Percentiles rank a stretch among this genome's conserved stretches.
phyloP scores from a whole-genome alignment of 306 rosid genomes.

The Carpinus viminea region DNA sequence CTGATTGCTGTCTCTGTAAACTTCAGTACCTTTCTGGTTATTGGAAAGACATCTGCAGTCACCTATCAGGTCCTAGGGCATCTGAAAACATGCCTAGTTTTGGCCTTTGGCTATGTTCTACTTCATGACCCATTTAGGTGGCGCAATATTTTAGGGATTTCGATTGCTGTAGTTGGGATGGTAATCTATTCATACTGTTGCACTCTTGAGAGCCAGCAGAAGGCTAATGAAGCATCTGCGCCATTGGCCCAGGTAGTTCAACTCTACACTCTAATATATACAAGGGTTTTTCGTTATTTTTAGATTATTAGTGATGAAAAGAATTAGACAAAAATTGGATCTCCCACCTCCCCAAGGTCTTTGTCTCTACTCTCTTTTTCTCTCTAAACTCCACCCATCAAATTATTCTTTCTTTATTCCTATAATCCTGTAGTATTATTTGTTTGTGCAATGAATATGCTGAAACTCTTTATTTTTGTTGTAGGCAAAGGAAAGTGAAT shows the following conservation, averaged over 20 bases:
- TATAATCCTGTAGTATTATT: background rate
- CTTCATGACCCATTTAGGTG: slow-evolving; percentile 83
- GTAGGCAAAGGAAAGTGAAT: slow-evolving; percentile 70
- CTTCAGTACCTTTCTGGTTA: slow-evolving; percentile 93
- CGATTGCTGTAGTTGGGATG: slow-evolving; percentile 85
- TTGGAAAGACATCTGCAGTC: slow-evolving; percentile 92
- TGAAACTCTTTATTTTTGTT: slow-evolving; percentile 19
- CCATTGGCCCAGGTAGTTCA: slow-evolving; percentile 51
- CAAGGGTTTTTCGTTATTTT: background rate
- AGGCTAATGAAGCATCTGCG: slow-evolving; percentile 46
- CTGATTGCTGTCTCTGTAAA: slow-evolving; percentile 85
- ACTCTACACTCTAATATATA: background rate
- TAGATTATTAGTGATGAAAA: background rate
- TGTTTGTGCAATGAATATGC: background rate
- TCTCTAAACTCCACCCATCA: background rate
- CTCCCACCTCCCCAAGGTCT: background rate
- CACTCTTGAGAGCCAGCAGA: slow-evolving; percentile 71
- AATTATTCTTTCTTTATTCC: background rate
- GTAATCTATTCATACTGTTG: slow-evolving; percentile 72
- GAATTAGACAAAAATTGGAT: background rate
- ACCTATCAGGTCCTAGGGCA: slow-evolving; percentile 97
- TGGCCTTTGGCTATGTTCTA: slow-evolving; percentile 80
- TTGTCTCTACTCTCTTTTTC: background rate
- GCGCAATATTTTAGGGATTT: slow-evolving; percentile 83
- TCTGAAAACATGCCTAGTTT: slow-evolving; percentile 89